Evolutionary conservation across 176 grass and related monocot species (phyloP).

Genomic region (Oryza longistaminata): DNA sequence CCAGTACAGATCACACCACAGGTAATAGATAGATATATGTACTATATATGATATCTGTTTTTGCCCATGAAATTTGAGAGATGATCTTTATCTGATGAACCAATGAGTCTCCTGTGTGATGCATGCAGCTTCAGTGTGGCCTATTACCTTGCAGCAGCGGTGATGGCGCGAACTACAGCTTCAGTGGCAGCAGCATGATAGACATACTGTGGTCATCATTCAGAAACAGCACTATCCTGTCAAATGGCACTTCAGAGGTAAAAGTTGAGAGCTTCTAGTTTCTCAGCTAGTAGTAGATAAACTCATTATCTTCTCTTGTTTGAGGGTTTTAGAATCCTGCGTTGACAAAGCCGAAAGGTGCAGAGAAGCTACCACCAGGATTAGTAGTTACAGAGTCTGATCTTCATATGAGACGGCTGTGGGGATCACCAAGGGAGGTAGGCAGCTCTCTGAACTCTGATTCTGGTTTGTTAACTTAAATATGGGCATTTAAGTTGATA

Average conservation of each 20-base stretch:
- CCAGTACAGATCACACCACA: neutral
- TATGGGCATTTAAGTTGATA: no score
- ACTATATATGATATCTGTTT: no score
- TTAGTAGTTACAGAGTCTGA: constrained; percentile 47
- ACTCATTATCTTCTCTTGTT: neutral
- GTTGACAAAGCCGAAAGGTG: constrained; percentile 33
- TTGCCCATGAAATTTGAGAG: neutral
- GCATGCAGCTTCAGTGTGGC: constrained; percentile 12
- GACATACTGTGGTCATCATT: neutral
- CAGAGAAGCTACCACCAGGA: constrained; percentile 45
- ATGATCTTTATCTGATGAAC: neutral
- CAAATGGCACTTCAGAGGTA: constrained; percentile 38
- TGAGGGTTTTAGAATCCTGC: neutral
- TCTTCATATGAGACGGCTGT: constrained; percentile 49
- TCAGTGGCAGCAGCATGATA: neutral
- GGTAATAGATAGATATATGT: neutral
- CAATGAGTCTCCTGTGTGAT: neutral
- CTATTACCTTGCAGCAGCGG: neutral
- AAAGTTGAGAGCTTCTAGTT: neutral
- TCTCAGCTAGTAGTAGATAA: neutral
- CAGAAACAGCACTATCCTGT: neutral
- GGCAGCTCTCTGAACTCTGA: neutral
- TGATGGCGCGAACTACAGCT: neutral
- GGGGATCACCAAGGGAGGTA: constrained; percentile 56
- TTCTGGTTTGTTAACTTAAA: neutral